Evolutionary conservation across 805 yeast genomes (phyloP), one percentile per base, ranked within the genome.

Genomic region (Priceomyces haplophilus): DNA sequence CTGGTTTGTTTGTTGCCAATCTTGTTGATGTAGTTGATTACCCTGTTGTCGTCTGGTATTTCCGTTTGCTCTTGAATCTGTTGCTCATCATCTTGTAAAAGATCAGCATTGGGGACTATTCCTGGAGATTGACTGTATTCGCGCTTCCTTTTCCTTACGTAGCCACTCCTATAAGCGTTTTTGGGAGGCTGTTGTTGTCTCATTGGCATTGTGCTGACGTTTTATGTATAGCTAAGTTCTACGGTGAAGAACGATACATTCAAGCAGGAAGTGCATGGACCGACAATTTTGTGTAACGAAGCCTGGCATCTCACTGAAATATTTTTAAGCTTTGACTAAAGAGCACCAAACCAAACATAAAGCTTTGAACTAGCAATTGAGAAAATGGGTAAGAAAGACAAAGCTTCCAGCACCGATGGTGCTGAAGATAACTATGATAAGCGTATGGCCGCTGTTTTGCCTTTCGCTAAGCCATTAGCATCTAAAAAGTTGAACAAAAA

Each of bases 391-490:
- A 70, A 79, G 69, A 70, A 69, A 54, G 76, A 67, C 52, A 76
- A 76, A 61, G 65, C 68, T 24, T 44, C 64, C 35, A 69, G 69
- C 56, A 53, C 56, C 24, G 70, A 59, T 43, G 72, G 66, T 39
- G 64, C 62, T 46, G 83, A 77, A 53, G 96, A 88, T 65, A 89
- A 91, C 79, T 93, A 93, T 71, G 99, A 93, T 49, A 77, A 78
- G 59, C 83, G 97, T 69, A 69, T 93, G 68, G 83, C 96, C 39
- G 97, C 97, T 16, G 81, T 85, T 45, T 76, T 93, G 53, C 85
- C 96, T 42, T 91, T 93, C 67, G 97, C 99, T 42, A 75, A 81
- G 59, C 99, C 99, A 47, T 76, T 93, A 55, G 99, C 99, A 12
- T 80, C 96, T 34, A 93, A 93, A 73, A 93, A 93, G 67, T 73